Base-by-base conservation (phyloP, 768 basidiomycete genomes). In the Suillus placidus region DNA sequence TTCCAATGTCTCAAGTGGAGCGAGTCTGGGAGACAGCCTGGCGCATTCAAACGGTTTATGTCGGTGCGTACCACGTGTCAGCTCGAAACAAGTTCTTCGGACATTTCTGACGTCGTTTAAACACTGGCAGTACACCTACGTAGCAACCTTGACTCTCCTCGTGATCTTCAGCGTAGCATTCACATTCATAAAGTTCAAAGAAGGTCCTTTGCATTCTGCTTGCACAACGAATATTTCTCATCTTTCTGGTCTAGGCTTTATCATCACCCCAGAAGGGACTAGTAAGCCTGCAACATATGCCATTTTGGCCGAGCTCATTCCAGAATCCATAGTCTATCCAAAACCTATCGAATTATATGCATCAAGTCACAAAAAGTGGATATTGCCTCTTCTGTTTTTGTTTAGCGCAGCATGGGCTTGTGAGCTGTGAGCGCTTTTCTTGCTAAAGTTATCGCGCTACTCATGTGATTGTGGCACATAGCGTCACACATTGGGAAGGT, bases 41-140 rank as follows among this genome's bases (percentile, higher is more conserved):
- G 93, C 64, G 87, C 92, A 14, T 94, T 94, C 84, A 93, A 91
- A 78, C 84, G 93, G 60, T 83, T 94, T 72, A 94, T 94, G 93
- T 94, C 91, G n/a, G 91, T 93, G 72, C 72, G 87, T 81, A n/a
- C 34, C 4, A 38, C 34, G 60, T 45, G 16, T 9, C 30, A 38
- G 10, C 61, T 26, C 55, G 8, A 60, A 35, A 30, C 30, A 52
- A 64, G 43, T 20, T 16, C 3, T 37, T 32, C 26, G 55, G 23
- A 35, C 62, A 38, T 13, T 8, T 42, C 30, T 68, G 61, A 67
- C 72, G 71, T 71, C 60, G 69, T 62, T 30, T 61, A 23, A n/a
- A 60, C 37, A 1, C 6, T n/a, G 34, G 12, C 84, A 92, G 78
- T 93, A 93, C 79, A 89, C 90, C n/a, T 93, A 93, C 74, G 77